Conservation (phyloP, 805 yeast species). For the Ogataea pignaliae region DNA sequence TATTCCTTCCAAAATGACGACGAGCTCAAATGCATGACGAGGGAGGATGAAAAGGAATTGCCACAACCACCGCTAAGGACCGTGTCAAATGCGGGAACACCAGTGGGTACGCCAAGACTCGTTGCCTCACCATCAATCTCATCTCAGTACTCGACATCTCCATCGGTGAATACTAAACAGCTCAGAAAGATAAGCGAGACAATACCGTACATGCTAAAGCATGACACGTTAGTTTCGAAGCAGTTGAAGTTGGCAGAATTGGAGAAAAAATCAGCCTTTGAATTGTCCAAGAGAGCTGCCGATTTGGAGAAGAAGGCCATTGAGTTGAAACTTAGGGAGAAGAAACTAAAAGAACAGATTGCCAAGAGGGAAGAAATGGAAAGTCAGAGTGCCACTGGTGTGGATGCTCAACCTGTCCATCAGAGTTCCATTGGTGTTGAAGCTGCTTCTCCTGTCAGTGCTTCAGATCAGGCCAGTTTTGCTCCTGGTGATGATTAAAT, state of each 20-base stretch:
- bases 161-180: conserved; percentile 47
- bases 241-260: conserved; percentile 76
- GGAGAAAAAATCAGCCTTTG: conserved; percentile 74
- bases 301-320: conserved; percentile 72
- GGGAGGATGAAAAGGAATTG: conserved; percentile 7
- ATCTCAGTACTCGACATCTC: conserved; percentile 21
- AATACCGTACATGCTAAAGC: conserved; percentile 77
- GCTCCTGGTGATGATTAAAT: conserved; percentile 14
- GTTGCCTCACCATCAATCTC: conserved; percentile 20
- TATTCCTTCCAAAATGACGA: conserved; percentile 23
- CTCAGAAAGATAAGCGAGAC: conserved; percentile 77
- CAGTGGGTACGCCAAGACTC: conserved; percentile 19
- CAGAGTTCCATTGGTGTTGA: conserved; percentile 8
- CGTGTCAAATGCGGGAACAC: conserved; percentile 9
- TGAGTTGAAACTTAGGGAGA: conserved; percentile 64
- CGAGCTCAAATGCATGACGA: conserved; percentile 21
- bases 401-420: not conserved
- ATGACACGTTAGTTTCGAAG: conserved; percentile 67
- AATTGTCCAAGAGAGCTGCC: conserved; percentile 68
- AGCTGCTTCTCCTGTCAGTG: conserved; percentile 1
- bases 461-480: conserved; percentile 12
- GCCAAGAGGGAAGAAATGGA: conserved; percentile 11
- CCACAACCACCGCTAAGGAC: conserved; percentile 3
- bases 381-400: conserved; percentile 2
- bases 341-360: conserved; percentile 40